phyloP scores from a whole-genome alignment of 2,329 filamentous ascomycete species.

The Onygenales sp. region DNA sequence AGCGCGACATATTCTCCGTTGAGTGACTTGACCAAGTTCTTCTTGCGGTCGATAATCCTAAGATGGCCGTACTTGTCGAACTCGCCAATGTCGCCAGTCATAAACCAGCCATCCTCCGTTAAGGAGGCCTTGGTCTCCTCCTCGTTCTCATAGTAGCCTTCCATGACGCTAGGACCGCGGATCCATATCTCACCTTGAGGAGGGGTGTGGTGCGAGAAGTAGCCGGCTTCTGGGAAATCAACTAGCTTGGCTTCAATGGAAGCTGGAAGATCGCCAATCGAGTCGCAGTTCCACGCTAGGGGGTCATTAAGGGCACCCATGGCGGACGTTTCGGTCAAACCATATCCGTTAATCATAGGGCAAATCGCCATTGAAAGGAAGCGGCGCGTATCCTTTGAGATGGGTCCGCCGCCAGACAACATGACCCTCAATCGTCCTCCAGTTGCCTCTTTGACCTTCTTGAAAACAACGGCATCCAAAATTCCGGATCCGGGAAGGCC shows the following conservation, averaged over 20 bases:
- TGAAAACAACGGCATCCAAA: conserved; percentile 79
- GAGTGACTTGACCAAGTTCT: conserved; percentile 97
- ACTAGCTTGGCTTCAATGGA: conserved; percentile 67
- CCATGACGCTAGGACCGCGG: conserved; percentile 68
- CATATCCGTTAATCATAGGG: conserved; percentile 91
- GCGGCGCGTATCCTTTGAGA: conserved; percentile 75
- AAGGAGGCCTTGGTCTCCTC: conserved; percentile 77
- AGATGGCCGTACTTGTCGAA: conserved; percentile 81
- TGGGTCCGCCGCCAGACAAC: conserved; percentile 88
- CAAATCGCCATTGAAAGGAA: conserved; percentile 90
- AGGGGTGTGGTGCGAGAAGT: conserved; percentile 76
- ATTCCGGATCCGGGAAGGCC: conserved; percentile 50
- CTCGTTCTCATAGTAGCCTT: conserved; percentile 79
- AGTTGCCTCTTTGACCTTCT: conserved; percentile 81
- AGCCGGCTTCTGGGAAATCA: conserved; percentile 91
- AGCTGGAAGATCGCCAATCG: conserved; percentile 54
- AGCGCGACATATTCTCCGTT: conserved; percentile 98
- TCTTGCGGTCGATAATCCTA: conserved; percentile 89
- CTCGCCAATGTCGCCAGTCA: conserved; percentile 82
- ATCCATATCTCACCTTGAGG: conserved; percentile 85
- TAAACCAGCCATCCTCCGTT: conserved; percentile 90
- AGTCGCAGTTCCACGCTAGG: conserved; percentile 60
- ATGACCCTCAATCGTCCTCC: conserved; percentile 81
- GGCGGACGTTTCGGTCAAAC: conserved; percentile 84
- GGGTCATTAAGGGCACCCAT: conserved; percentile 55